Percentiles rank a stretch among this genome's conserved stretches.
These are phyloP conservation scores for Globisporangium cederbergense DNA, from an alignment of 352 stramenopile species.

Conservation along the genomic window DNA sequence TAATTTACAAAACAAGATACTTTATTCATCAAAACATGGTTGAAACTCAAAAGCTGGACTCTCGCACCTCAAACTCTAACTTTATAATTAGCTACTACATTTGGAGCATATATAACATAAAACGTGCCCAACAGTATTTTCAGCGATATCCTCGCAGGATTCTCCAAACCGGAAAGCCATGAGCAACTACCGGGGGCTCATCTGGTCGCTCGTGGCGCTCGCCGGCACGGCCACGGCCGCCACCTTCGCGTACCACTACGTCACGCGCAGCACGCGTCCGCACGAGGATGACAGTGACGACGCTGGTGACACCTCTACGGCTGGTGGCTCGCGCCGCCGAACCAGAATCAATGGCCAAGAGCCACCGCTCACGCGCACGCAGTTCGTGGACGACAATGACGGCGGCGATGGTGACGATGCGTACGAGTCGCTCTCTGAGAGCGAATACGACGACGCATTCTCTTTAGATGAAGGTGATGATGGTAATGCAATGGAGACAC, in stretches of 20 bases:
- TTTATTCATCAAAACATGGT: too few species aligned
- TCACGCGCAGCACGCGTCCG: slow-evolving; percentile 34
- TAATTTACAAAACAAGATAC: too few species aligned
- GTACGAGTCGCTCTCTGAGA: slow-evolving; percentile 43
- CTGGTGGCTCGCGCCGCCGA: slow-evolving; percentile 1
- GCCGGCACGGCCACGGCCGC: slow-evolving; percentile 62
- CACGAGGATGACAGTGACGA: slow-evolving; percentile 19
- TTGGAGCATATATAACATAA: too few species aligned
- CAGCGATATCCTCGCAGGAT: not conserved
- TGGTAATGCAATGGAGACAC: slow-evolving; percentile 17
- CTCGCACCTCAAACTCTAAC: too few species aligned
- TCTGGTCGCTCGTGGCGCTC: slow-evolving; percentile 66
- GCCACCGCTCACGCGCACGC: slow-evolving; percentile 5
- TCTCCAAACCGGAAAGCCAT: slow-evolving; percentile 11
- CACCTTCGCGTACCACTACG: slow-evolving; percentile 59
- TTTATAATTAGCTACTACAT: too few species aligned
- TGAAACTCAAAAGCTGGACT: too few species aligned
- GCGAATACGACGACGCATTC: slow-evolving; percentile 30
- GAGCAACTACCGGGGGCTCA: slow-evolving; percentile 45
- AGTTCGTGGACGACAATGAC: slow-evolving; percentile 19
- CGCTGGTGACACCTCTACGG: slow-evolving; percentile 7
- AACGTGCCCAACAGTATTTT: too few species aligned
- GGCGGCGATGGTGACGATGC: slow-evolving; percentile 18
- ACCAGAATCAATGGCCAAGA: not conserved
- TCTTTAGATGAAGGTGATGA: slow-evolving; percentile 28